A percentile compares a stretch with the other conserved stretches of the same genome.
These are phyloP conservation scores for Herpetomonas samuelpessoai DNA, from an alignment of 208 protist species.

Conservation along the genomic window DNA sequence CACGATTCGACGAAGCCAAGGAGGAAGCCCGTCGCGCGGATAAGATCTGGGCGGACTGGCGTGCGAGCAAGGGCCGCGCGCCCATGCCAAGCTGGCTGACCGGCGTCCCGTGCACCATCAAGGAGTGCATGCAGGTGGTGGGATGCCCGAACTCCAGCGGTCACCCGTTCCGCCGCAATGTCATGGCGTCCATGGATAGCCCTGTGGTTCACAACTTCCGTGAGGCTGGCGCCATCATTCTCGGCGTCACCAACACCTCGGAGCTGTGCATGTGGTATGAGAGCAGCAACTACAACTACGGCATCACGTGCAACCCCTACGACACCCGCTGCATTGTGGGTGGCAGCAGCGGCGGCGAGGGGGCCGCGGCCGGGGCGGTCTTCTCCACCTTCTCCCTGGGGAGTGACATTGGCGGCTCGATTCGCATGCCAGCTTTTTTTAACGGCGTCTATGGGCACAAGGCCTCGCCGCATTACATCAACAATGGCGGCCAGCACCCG, in stretches of 20 bases:
- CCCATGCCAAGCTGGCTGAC: slow-evolving; percentile 74
- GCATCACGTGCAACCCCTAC: slow-evolving; percentile 89
- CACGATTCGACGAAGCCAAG: slow-evolving; percentile 83
- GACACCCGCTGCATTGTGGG: slow-evolving; percentile 81
- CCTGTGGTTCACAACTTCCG: slow-evolving; percentile 83
- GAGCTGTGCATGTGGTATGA: slow-evolving; percentile 91
- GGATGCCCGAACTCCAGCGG: slow-evolving; percentile 85
- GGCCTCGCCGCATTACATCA: slow-evolving; percentile 82
- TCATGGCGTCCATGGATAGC: slow-evolving; percentile 59
- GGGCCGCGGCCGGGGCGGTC: slow-evolving; percentile 66
- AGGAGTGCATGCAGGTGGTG: slow-evolving; percentile 76
- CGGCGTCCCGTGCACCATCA: slow-evolving; percentile 86
- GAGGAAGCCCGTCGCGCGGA: slow-evolving; percentile 51
- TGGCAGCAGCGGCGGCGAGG: slow-evolving; percentile 86
- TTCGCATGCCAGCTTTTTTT: slow-evolving; percentile 90
- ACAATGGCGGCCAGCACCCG: slow-evolving; percentile 77
- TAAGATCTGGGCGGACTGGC: slow-evolving; percentile 57
- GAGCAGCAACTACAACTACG: slow-evolving; percentile 88
- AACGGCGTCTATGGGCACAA: slow-evolving; percentile 91
- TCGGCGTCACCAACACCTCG: slow-evolving; percentile 89
- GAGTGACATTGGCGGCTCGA: slow-evolving; percentile 89
- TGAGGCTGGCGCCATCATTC: slow-evolving; percentile 86
- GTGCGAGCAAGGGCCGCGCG: slow-evolving; percentile 26
- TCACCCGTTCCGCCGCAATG: slow-evolving; percentile 38
- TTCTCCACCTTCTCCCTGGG: slow-evolving; percentile 85